Percentiles rank a stretch among this genome's conserved stretches.
These are phyloP conservation scores for Chytriomyces hyalinus DNA, from an alignment of 192 early-diverging fungal species.

Conservation along the genomic window DNA sequence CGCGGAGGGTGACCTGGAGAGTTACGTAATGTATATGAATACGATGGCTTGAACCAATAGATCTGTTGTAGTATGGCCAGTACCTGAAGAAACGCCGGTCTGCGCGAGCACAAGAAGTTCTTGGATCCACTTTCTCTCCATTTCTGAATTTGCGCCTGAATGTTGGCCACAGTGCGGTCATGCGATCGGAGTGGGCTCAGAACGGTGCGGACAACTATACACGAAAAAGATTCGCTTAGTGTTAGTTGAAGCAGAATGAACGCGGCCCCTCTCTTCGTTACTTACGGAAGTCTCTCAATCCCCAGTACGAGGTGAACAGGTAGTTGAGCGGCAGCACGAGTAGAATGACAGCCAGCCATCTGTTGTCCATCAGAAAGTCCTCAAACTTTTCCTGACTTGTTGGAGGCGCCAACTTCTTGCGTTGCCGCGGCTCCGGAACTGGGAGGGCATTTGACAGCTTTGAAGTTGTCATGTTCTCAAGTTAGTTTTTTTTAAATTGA, in stretches of 20 bases:
- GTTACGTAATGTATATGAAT: neutral
- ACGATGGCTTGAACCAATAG: neutral
- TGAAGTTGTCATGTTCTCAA: neutral
- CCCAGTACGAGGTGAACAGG: constrained; percentile 43
- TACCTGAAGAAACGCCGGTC: constrained; percentile 42
- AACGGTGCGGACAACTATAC: constrained; percentile 36
- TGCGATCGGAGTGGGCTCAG: constrained; percentile 37
- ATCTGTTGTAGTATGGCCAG: neutral
- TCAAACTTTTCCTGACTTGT: constrained; percentile 27
- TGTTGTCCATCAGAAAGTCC: constrained; percentile 39
- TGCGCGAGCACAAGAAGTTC: constrained; percentile 45
- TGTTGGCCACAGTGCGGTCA: constrained; percentile 40
- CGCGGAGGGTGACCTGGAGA: constrained; percentile 35
- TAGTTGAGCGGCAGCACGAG: constrained; percentile 44
- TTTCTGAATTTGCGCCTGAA: constrained; percentile 43
- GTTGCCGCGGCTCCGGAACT: constrained; percentile 29
- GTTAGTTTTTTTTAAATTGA: neutral
- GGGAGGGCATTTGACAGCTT: neutral
- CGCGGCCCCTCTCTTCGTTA: neutral
- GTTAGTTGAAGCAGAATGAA: neutral
- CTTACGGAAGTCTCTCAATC: constrained; percentile 34
- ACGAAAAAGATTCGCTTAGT: neutral
- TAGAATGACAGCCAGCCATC: constrained; percentile 39
- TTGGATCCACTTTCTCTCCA: constrained; percentile 41
- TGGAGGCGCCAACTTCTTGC: constrained; percentile 21